These are phyloP conservation scores for Vicia faba DNA, from an alignment of 306 rosid species.

Conservation along the genomic window DNA sequence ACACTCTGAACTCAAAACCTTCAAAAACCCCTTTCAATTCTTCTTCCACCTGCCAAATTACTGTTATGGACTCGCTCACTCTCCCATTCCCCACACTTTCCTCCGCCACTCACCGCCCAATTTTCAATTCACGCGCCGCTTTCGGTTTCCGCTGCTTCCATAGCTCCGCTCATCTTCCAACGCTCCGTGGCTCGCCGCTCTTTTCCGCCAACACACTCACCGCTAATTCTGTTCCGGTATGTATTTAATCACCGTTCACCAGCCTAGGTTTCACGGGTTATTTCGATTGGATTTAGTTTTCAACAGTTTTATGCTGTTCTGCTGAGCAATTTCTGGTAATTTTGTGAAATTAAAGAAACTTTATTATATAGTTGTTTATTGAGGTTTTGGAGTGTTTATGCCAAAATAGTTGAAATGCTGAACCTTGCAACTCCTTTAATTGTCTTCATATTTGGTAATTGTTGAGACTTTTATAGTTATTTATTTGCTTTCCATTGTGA, in stretches of 20 bases:
- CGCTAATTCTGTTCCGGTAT: conserved; percentile 65
- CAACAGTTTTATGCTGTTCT: not conserved
- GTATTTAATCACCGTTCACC: not conserved
- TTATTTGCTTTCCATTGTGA: too few relatives aligned
- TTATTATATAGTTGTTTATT: not conserved
- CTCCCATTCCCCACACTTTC: conserved; percentile 36
- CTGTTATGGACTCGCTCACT: conserved; percentile 54
- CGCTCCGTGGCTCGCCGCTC: conserved; percentile 38
- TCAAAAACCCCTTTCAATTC: not conserved
- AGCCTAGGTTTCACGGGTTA: not conserved
- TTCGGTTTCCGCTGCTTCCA: conserved; percentile 39
- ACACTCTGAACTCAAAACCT: not conserved
- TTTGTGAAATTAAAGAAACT: not conserved
- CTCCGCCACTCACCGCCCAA: conserved; percentile 39
- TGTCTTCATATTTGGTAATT: too few relatives aligned
- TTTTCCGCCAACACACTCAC: conserved; percentile 51
- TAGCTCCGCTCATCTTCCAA: conserved; percentile 24
- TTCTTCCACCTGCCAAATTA: not conserved
- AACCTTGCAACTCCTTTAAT: not conserved
- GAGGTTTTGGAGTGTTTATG: not conserved
- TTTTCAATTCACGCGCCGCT: conserved; percentile 34
- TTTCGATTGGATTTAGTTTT: not conserved
- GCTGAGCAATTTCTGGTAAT: not conserved
- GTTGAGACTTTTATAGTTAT: too few relatives aligned
- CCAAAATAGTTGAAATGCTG: not conserved